Conservation (phyloP, 495 filamentous ascomycete genomes). For the Xylaria acuta region DNA sequence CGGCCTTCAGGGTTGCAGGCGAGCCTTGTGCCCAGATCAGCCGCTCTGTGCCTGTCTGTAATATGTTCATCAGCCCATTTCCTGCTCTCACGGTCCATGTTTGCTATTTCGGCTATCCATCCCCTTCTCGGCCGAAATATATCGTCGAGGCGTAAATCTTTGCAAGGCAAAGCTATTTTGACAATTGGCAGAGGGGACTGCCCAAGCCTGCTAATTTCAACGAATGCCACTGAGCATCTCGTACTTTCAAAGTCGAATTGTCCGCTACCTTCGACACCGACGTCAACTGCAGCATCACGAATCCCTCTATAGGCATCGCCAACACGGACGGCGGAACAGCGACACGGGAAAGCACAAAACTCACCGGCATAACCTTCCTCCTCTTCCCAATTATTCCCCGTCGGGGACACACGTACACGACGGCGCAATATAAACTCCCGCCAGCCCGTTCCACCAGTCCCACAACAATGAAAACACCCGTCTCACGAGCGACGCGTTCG, state of each 20-base stretch:
- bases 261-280: background rate
- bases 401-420: constrained; percentile 80
- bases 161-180: background rate
- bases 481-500: constrained; percentile 74
- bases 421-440: constrained; percentile 84
- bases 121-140: background rate
- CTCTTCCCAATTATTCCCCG: constrained; percentile 81
- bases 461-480: constrained; percentile 78
- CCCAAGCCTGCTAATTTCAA: background rate
- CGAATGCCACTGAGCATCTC: background rate
- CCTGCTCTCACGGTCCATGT: background rate
- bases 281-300: background rate
- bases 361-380: constrained; percentile 87
- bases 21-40: constrained; percentile 91
- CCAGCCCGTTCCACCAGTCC: constrained; percentile 82
- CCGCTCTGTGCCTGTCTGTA: constrained; percentile 77
- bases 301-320: background rate
- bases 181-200: background rate
- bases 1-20: constrained; percentile 77
- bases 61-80: constrained; percentile 20
- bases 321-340: background rate
- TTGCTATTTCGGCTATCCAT: background rate
- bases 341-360: constrained; percentile 29
- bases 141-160: too few relatives aligned
- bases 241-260: background rate